Percentiles rank a stretch among this genome's conserved stretches.
Conservation (phyloP, 2,329 filamentous ascomycete genomes). For the Aspergillus tanneri region DNA sequence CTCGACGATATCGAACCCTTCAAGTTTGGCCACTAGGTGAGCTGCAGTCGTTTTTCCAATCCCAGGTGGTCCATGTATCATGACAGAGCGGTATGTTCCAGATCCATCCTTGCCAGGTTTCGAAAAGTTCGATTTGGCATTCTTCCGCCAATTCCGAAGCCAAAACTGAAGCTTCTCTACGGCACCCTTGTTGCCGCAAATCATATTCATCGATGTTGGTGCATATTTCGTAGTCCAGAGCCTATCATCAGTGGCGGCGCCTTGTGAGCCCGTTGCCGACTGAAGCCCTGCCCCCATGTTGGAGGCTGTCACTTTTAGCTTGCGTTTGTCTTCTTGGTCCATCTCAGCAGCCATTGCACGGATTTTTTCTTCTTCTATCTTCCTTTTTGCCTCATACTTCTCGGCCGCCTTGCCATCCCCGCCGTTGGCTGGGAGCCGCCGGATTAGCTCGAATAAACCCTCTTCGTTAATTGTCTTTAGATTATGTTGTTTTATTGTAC, state of each 20-base stretch:
- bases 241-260: slow-evolving; percentile 56
- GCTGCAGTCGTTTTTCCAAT: slow-evolving; percentile 98
- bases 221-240: slow-evolving; percentile 97
- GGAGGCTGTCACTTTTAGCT: slow-evolving; percentile 18
- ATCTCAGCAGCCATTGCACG: slow-evolving; percentile 79
- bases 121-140: slow-evolving; percentile 77
- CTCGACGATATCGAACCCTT: slow-evolving; percentile 91
- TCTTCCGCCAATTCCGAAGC: slow-evolving; percentile 78
- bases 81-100: slow-evolving; percentile 81
- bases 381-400: slow-evolving; percentile 79
- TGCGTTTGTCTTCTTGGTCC: slow-evolving; percentile 70
- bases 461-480: slow-evolving; percentile 94
- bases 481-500: slow-evolving; percentile 74
- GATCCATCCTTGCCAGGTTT: slow-evolving; percentile 79
- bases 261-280: too few species aligned
- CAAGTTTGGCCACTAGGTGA: slow-evolving; percentile 86
- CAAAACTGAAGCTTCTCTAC: slow-evolving; percentile 89
- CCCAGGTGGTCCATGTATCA: slow-evolving; percentile 90
- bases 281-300: slow-evolving; percentile 22
- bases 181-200: slow-evolving; percentile 88
- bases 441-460: slow-evolving; percentile 84
- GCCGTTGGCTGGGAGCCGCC: slow-evolving; percentile 76
- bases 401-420: slow-evolving; percentile 85
- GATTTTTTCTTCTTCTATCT: slow-evolving; percentile 79
- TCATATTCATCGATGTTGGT: slow-evolving; percentile 77